These are phyloP conservation scores for Cocos nucifera DNA, from an alignment of 176 grass and related monocot genomes.

Conservation along the genomic window DNA sequence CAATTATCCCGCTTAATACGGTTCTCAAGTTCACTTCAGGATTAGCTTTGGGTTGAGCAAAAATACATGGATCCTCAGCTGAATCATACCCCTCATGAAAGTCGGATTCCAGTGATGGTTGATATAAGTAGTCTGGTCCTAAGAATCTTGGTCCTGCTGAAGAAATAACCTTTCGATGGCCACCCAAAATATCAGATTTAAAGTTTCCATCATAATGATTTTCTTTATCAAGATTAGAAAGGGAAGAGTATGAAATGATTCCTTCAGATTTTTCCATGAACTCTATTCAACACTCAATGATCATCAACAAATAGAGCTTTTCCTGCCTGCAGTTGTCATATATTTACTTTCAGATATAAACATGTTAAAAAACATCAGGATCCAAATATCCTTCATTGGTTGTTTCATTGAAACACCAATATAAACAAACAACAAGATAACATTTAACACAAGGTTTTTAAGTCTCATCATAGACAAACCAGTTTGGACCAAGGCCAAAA, in stretches of 20 bases:
- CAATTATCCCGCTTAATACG: conserved; percentile 36
- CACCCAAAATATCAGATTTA: background rate
- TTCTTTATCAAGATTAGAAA: conserved; percentile 9
- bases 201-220: background rate
- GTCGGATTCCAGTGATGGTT: conserved; percentile 22
- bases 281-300: background rate
- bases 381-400: no score
- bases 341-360: no score
- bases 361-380: no score
- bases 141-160: conserved; percentile 30
- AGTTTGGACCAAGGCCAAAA: no score
- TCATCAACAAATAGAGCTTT: background rate
- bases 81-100: conserved; percentile 29
- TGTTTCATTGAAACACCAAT: no score
- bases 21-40: conserved; percentile 60
- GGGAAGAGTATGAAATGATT: conserved; percentile 7
- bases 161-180: background rate
- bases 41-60: conserved; percentile 18
- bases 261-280: conserved; percentile 7
- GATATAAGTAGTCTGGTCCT: conserved; percentile 10
- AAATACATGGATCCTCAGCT: conserved; percentile 21
- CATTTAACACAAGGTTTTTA: no score
- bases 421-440: no score
- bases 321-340: background rate
- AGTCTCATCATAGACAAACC: no score